Evolutionary conservation across 768 basidiomycete species (phyloP), one percentile per base, ranked within the genome.

Genomic region (Trametes punicea): DNA sequence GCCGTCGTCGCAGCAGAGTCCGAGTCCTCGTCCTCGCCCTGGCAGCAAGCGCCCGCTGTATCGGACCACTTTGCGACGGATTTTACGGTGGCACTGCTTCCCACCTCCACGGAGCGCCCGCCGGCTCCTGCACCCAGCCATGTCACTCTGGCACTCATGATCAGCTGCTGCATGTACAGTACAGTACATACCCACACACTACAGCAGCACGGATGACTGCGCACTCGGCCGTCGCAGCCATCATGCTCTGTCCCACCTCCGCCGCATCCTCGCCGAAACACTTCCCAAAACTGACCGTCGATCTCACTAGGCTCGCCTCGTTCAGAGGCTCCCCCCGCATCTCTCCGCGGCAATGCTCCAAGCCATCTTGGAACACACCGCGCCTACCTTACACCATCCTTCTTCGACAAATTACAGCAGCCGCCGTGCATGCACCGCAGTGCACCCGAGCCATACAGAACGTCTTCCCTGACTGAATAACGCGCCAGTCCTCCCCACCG

Each of bases 61-160:
- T 61, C 60, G 60, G 48, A 54, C 60, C 60, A 61, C 60, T 61
- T 51, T 55, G 36, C n/a, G n/a, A 26, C 8, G 10, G 46, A 47
- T 38, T 47, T 42, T 41, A 39, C 46, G 38, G 21, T 31, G 36
- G 38, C 52, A 45, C 44, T 29, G 44, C 52, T 55, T 33, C 30
- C 42, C 45, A 7, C 47, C 33, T 16, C 36, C 2, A 15, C 57
- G 57, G 57, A 59, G 57, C 57, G 57, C 57, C 39, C 46, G 51
- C 18, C 49, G 38, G 7, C 30, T 31, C 30, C 30, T 13, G 30
- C 30, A 13, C 30, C n/a, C n/a, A n/a, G n/a, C n/a, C n/a, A n/a
- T n/a, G n/a, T n/a, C n/a, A n/a, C n/a, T n/a, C n/a, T n/a, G n/a
- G n/a, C n/a, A n/a, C n/a, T n/a, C n/a, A n/a, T n/a, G n/a, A n/a